Conservation (phyloP, 805 yeast genomes). For the Saturnispora dispora region DNA sequence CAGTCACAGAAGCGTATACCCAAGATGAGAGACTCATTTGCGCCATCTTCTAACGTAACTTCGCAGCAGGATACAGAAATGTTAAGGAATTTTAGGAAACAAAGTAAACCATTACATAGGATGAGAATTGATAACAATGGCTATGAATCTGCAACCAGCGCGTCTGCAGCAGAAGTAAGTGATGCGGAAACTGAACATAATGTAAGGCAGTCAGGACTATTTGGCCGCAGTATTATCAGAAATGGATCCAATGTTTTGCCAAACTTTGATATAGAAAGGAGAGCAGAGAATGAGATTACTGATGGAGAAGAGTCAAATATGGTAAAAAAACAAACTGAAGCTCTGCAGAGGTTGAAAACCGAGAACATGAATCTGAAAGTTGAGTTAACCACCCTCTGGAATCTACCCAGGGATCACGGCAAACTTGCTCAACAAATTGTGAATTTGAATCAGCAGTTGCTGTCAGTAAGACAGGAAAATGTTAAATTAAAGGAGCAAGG, state of each 20-base stretch:
- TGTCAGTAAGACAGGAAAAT: constrained; percentile 5
- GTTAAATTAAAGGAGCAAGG: not conserved
- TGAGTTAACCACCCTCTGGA: constrained; percentile 33
- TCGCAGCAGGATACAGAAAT: constrained; percentile 6
- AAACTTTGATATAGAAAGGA: constrained; percentile 15
- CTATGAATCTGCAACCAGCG: constrained; percentile 13
- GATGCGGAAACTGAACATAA: constrained; percentile 11
- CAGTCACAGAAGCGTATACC: constrained; percentile 1
- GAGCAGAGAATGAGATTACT: not conserved
- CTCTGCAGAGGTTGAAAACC: constrained; percentile 24
- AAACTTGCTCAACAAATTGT: constrained; percentile 24
- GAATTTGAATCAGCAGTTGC: constrained; percentile 9
- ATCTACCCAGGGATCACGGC: constrained; percentile 34
- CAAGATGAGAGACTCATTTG: constrained; percentile 1
- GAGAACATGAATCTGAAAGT: constrained; percentile 38
- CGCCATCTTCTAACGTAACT: not conserved
- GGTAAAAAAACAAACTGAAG: constrained; percentile 22
- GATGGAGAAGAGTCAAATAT: constrained; percentile 18
- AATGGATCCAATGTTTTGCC: constrained; percentile 23
- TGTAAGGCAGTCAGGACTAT: constrained; percentile 9
- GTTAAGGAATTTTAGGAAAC: not conserved
- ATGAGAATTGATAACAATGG: constrained; percentile 6
- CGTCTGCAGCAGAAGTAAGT: constrained; percentile 18
- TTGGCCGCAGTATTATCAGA: constrained; percentile 9
- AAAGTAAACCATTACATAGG: constrained; percentile 3